Conservation (phyloP, 495 filamentous ascomycete genomes). For the Cenococcum geophilum region DNA sequence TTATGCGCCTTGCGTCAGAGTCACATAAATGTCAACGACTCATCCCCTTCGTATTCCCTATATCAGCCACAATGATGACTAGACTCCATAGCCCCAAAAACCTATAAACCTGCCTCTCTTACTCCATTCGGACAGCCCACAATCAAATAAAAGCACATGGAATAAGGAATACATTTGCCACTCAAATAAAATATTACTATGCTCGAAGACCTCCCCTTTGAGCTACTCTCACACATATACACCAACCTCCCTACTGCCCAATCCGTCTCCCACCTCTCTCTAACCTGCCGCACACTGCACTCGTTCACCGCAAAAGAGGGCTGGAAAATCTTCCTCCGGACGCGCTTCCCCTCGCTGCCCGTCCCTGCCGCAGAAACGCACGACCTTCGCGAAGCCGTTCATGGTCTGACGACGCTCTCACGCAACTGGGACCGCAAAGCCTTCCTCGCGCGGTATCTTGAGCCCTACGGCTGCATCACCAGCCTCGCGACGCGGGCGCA, state of each 20-base stretch:
- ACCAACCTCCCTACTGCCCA: conserved; percentile 49
- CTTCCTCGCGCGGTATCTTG: conserved; percentile 50
- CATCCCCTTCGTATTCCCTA: too few relatives aligned
- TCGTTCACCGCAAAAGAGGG: conserved; percentile 49
- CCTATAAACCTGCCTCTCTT: too few relatives aligned
- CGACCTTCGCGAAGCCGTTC: conserved; percentile 50
- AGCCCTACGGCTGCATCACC: conserved; percentile 37
- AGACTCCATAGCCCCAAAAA: too few relatives aligned
- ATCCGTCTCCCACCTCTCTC: conserved; percentile 44
- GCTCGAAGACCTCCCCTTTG: conserved; percentile 53
- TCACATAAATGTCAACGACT: too few relatives aligned
- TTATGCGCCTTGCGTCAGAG: too few relatives aligned
- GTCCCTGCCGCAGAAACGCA: conserved; percentile 31
- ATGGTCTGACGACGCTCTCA: conserved; percentile 52
- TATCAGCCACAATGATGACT: too few relatives aligned
- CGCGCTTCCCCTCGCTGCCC: conserved; percentile 46
- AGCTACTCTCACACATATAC: conserved; percentile 55
- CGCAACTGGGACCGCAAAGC: conserved; percentile 55
- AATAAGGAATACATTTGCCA: not conserved
- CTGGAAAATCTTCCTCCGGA: conserved; percentile 53
- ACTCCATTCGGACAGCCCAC: too few relatives aligned
- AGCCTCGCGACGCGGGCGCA: conserved; percentile 25
- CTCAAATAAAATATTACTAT: conserved; percentile 3
- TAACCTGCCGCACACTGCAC: conserved; percentile 48
- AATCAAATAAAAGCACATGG: too few relatives aligned